These are phyloP conservation scores for Lyophyllum shimeji DNA, from an alignment of 768 basidiomycete species.

Conservation along the genomic window DNA sequence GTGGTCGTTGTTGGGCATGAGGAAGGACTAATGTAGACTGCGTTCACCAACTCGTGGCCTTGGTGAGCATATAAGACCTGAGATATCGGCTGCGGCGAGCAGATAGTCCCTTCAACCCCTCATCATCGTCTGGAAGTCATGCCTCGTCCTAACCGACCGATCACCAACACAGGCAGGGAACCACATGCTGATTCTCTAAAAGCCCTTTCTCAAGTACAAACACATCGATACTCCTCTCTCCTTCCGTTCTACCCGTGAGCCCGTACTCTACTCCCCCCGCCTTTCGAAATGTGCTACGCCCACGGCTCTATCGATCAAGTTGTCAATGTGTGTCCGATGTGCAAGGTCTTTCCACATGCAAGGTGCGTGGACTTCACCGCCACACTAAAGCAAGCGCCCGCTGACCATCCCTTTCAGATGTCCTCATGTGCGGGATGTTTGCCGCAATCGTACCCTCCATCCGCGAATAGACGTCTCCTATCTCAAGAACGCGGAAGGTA, in stretches of 20 bases:
- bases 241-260: slow-evolving; percentile 12
- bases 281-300: slow-evolving; percentile 66
- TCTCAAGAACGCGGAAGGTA: slow-evolving; percentile 88
- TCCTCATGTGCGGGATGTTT: slow-evolving; percentile 73
- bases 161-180: slow-evolving; percentile 30
- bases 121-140: slow-evolving; percentile 16
- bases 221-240: slow-evolving; percentile 38
- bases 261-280: slow-evolving; percentile 23
- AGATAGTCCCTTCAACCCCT: neutral
- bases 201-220: slow-evolving; percentile 30
- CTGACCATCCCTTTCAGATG: slow-evolving; percentile 49
- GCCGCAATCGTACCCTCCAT: slow-evolving; percentile 71
- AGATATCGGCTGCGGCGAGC: neutral
- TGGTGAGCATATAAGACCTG: slow-evolving; percentile 19
- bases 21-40: slow-evolving; percentile 21
- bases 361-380: slow-evolving; percentile 40
- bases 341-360: slow-evolving; percentile 73
- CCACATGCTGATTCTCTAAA: slow-evolving; percentile 32
- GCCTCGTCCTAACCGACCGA: slow-evolving; percentile 25
- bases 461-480: slow-evolving; percentile 77
- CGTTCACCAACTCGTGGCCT: slow-evolving; percentile 18
- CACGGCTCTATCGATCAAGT: slow-evolving; percentile 69
- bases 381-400: slow-evolving; percentile 12
- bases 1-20: slow-evolving; percentile 25
- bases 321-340: slow-evolving; percentile 75